Evolutionary conservation across 2,329 filamentous ascomycete genomes (phyloP), one percentile per base, ranked within the genome.

Genomic region (Ilyonectria sp.): DNA sequence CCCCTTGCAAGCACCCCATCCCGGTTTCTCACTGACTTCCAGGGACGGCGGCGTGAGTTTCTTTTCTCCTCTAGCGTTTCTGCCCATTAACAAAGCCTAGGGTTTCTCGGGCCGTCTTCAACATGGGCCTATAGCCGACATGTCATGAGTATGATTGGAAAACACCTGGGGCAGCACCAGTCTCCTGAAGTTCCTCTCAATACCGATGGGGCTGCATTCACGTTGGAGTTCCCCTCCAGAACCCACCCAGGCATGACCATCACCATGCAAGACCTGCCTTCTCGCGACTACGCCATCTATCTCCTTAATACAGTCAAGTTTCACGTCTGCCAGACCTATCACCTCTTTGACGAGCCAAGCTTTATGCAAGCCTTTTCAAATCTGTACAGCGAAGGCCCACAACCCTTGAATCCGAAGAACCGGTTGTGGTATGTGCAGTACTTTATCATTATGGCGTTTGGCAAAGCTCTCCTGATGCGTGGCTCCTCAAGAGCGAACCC

Each of bases 91-190:
- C 10, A 10, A 6, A 1, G 7, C 4, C 13, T 10, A 67, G 64
- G 64, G 10, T 67, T 63, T 19, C 43, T 67, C 15, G 64, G 64
- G 8, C 60, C 64, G 15, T 59, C 64, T 3, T 67, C 64, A 47
- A 67, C 64, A 6, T 67, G 64, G 64, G 64, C 64, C 8, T 63
- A 63, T n/a, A 63, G 60, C 37, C 53, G 61, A 43, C 64, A 63
- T 55, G 64, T 57, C 40, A 67, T 67, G 60, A 19, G 31, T 31
- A 58, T 67, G 64, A 59, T 67, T 17, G 26, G 55, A 17, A 21
- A 63, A 31, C 43, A 37, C 19, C 43, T 67, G 3, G 64, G 49
- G 8, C 33, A 67, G 10, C 60, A 67, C 3, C 47, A 35, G 10
- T 54, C 64, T 1, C 60, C 60, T 0, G 35, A 49, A 17, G 26